Percentiles rank a stretch among this genome's conserved stretches.
Conservation (phyloP, 352 stramenopile genomes). For the Peronospora belbahrii region DNA sequence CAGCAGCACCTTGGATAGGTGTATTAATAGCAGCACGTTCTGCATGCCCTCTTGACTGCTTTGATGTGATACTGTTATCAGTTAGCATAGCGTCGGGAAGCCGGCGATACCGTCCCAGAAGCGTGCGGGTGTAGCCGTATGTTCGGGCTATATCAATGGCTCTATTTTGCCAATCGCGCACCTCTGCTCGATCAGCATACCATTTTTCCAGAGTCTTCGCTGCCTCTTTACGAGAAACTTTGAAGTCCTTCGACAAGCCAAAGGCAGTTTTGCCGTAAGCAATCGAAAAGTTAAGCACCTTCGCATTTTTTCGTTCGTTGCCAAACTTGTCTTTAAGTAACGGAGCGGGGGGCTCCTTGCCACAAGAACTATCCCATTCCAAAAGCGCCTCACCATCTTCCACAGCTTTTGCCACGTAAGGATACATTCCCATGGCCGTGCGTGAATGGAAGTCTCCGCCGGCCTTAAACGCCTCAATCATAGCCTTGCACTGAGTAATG, state of each 20-base stretch:
- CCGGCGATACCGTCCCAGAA: conserved; percentile 96
- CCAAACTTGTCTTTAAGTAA: conserved; percentile 98
- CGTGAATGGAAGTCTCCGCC: conserved; percentile 91
- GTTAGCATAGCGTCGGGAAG: conserved; percentile 89
- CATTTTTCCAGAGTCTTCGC: conserved; percentile 90
- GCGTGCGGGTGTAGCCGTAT: conserved; percentile 88
- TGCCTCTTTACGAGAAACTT: conserved; percentile 72
- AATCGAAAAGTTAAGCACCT: conserved; percentile 99
- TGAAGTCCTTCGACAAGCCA: conserved; percentile 90
- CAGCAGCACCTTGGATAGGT: conserved; percentile 96
- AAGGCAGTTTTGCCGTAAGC: conserved; percentile 99
- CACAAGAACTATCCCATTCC: conserved; percentile 95
- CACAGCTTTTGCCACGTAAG: conserved; percentile 94
- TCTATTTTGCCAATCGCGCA: conserved; percentile 90
- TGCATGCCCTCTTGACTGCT: conserved; percentile 79
- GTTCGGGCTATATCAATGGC: conserved; percentile 85
- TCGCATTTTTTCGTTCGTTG: conserved; percentile 95
- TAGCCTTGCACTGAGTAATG: conserved; percentile 96
- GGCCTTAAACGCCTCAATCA: conserved; percentile 96
- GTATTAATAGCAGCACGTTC: conserved; percentile 98
- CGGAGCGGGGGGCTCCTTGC: conserved; percentile 82
- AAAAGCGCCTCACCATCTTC: conserved; percentile 93
- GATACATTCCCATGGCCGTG: conserved; percentile 99
- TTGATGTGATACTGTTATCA: conserved; percentile 44
- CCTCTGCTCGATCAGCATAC: conserved; percentile 91